Evolutionary conservation across 257 asterid genomes (phyloP).

Genomic region (Scutellaria barbata): DNA sequence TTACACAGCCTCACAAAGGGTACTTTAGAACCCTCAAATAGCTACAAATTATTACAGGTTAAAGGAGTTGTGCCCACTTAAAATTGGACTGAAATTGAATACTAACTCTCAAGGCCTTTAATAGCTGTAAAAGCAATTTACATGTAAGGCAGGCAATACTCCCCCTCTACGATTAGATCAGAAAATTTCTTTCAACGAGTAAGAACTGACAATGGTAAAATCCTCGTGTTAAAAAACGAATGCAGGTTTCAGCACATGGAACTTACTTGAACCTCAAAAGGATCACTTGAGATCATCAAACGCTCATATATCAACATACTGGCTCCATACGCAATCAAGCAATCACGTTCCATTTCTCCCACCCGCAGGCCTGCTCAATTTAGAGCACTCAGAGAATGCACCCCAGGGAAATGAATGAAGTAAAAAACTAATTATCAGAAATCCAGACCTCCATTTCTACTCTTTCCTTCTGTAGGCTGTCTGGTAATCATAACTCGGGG

Average conservation of each 20-base stretch:
- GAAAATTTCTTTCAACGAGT: background rate
- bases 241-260: background rate
- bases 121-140: background rate
- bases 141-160: too few species aligned
- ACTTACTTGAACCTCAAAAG: conserved; percentile 89
- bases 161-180: too few species aligned
- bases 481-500: conserved; percentile 88
- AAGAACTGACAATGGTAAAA: background rate
- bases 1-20: background rate
- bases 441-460: conserved; percentile 80
- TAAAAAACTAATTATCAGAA: conserved; percentile 5
- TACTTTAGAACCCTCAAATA: background rate
- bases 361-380: conserved; percentile 77
- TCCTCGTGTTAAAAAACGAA: background rate
- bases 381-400: conserved; percentile 29
- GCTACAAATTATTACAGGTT: background rate
- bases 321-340: conserved; percentile 97
- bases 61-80: background rate
- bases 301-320: conserved; percentile 91
- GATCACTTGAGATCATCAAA: conserved; percentile 89
- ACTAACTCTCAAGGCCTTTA: background rate
- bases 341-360: conserved; percentile 99
- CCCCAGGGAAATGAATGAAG: background rate
- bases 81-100: background rate
- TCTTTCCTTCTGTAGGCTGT: conserved; percentile 97